These are phyloP conservation scores for Aspergillus texensis DNA, from an alignment of 2,329 filamentous ascomycete genomes.

Conservation along the genomic window DNA sequence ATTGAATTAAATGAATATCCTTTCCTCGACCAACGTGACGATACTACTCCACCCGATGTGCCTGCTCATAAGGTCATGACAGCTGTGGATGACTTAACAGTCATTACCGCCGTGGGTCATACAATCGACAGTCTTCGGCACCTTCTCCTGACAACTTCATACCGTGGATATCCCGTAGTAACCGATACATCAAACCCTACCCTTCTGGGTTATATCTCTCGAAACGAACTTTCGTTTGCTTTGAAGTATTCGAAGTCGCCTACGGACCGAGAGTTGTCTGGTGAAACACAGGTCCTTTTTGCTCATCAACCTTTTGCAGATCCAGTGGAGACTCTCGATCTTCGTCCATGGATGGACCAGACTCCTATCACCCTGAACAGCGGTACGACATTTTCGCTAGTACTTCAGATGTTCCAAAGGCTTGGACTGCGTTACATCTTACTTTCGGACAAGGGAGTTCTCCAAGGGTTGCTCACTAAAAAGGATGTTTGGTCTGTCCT, in stretches of 20 bases:
- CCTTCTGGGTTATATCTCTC: slow-evolving; percentile 89
- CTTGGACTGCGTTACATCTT: slow-evolving; percentile 88
- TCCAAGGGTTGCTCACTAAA: slow-evolving; percentile 89
- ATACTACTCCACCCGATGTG: slow-evolving; percentile 76
- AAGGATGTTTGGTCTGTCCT: slow-evolving; percentile 97
- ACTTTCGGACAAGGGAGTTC: slow-evolving; percentile 77
- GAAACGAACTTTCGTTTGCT: slow-evolving; percentile 84
- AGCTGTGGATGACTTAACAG: slow-evolving; percentile 82
- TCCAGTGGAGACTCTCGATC: slow-evolving; percentile 75
- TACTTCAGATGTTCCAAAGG: slow-evolving; percentile 90
- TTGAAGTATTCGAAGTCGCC: slow-evolving; percentile 63
- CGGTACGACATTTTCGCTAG: slow-evolving; percentile 76
- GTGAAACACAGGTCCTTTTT: slow-evolving; percentile 80
- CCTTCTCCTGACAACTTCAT: slow-evolving; percentile 73
- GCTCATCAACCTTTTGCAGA: slow-evolving; percentile 80
- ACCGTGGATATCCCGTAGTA: slow-evolving; percentile 91
- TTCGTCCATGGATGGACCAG: slow-evolving; percentile 98
- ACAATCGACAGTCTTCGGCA: slow-evolving; percentile 75
- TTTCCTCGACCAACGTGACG: slow-evolving; percentile 89
- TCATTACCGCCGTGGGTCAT: slow-evolving; percentile 84
- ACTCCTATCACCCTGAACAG: slow-evolving; percentile 89
- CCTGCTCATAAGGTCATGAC: slow-evolving; percentile 91
- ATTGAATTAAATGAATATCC: slow-evolving; percentile 96
- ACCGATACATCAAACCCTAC: slow-evolving; percentile 74
- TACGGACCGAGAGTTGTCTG: slow-evolving; percentile 55